Conservation (phyloP, 176 grass and related monocot species). For the Oryza punctata region DNA sequence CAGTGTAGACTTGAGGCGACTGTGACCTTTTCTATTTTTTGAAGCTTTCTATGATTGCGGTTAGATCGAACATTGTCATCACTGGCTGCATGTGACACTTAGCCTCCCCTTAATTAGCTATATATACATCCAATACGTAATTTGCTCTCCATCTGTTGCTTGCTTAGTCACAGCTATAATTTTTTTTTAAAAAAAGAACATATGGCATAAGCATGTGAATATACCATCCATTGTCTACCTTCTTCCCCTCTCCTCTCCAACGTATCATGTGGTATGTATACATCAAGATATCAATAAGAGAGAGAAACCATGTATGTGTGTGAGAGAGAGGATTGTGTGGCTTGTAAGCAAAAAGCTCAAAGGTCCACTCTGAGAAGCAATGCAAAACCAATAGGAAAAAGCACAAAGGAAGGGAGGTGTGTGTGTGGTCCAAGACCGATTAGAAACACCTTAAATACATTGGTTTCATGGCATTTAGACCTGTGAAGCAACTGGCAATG, state of each 20-base stretch:
- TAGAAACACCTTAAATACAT: conserved; percentile 26
- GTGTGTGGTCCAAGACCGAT: conserved; percentile 26
- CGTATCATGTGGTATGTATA: conserved; percentile 25
- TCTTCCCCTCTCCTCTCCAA: background rate
- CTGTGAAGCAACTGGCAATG: conserved; percentile 15
- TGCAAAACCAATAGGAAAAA: conserved; percentile 12
- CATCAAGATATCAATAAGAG: background rate
- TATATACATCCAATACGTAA: background rate
- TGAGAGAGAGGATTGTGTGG: background rate
- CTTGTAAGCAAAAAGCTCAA: background rate
- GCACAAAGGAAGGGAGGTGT: background rate
- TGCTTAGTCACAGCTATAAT: background rate
- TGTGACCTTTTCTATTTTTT: conserved; percentile 40
- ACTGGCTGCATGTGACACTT: conserved; percentile 30
- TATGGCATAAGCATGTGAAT: conserved; percentile 28
- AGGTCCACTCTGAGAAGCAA: conserved; percentile 35
- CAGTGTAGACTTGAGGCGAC: conserved; percentile 31
- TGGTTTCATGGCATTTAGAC: conserved; percentile 24
- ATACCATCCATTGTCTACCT: background rate
- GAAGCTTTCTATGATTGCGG: conserved; percentile 55
- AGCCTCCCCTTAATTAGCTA: background rate
- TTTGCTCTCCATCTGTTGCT: background rate
- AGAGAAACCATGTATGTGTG: background rate
- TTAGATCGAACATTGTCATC: conserved; percentile 47
- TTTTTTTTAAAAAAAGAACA: background rate